Conservation (phyloP, 345 rosid species). For the Gynandropsis gynandra region DNA sequence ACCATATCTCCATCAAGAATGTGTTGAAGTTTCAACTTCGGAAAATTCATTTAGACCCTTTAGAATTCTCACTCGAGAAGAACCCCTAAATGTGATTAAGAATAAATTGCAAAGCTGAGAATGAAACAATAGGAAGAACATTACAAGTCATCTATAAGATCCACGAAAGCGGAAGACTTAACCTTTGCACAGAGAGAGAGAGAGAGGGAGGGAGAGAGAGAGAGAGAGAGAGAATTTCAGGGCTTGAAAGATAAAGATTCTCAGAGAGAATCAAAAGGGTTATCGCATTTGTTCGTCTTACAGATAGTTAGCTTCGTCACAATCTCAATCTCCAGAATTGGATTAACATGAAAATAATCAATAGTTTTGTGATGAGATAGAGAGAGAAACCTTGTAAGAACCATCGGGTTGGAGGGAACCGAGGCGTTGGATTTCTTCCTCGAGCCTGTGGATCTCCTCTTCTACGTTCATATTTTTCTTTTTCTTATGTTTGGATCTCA, state of each 20-base stretch:
- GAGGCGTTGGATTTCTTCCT: conserved; percentile 77
- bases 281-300: no score
- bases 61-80: no score
- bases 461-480: conserved; percentile 64
- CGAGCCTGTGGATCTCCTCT: conserved; percentile 75
- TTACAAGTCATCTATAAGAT: neutral
- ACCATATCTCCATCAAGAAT: neutral
- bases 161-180: neutral
- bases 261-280: no score
- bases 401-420: conserved; percentile 77
- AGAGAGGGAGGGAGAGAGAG: neutral
- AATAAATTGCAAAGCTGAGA: neutral
- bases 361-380: neutral
- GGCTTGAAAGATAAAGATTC: neutral
- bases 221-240: neutral
- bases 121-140: no score
- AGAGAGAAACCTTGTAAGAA: conserved; percentile 56
- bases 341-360: neutral
- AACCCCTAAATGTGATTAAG: neutral
- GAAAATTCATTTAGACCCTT: no score
- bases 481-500: conserved; percentile 3
- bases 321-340: no score
- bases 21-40: no score
- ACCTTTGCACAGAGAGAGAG: neutral
- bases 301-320: no score